Base-by-base conservation (phyloP, 148 eudicot species). In the Salicornia ramosissima region DNA sequence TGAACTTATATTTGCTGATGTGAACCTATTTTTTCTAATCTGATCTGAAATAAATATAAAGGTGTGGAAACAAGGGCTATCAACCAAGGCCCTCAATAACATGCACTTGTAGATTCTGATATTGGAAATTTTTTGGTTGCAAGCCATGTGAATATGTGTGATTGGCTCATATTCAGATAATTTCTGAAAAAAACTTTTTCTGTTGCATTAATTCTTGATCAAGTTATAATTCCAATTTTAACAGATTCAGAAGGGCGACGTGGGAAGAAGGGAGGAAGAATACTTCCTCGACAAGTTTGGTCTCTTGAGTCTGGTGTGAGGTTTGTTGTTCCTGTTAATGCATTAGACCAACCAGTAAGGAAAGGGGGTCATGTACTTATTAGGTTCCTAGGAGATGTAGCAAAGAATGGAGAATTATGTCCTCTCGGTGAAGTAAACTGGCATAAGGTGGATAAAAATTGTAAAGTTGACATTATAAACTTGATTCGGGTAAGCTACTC, bases 271-370 rank as follows among this genome's bases (percentile, higher is more conserved):
- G 77, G 80, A 34, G 77, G 80, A 74, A 58, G 43, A 64, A 69
- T 78, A 53, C 74, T 62, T 54, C 77, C 80, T 46, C 73, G 70
- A 15, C 80, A 78, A 63, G 80, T 78, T 30, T 78, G 77, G 80
- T 61, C 73, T 34, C 80, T 78, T 51, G 69, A 66, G 55, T 77
- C 77, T 63, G 80, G 80, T 8, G 80, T 78, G 66, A 78, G 70
- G 59, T 78, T 78, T 55, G 80, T 78, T 31, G 80, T 78, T 47
- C 77, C 77, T 31, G 63, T 73, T 49, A 78, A 78, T 63, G 53
- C 70, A 25, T 56, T 78, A 43, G 74, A 73, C 39, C 80, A 78
- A 65, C 80, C 80, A 53, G 74, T 78, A 61, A 74, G 70, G 42
- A 78, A 73, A 19, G 80, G 80, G 16, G 80, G 77, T n/a, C 30